These are phyloP conservation scores for Sphaerulina musiva DNA, from an alignment of 2,329 filamentous ascomycete genomes.

Conservation along the genomic window DNA sequence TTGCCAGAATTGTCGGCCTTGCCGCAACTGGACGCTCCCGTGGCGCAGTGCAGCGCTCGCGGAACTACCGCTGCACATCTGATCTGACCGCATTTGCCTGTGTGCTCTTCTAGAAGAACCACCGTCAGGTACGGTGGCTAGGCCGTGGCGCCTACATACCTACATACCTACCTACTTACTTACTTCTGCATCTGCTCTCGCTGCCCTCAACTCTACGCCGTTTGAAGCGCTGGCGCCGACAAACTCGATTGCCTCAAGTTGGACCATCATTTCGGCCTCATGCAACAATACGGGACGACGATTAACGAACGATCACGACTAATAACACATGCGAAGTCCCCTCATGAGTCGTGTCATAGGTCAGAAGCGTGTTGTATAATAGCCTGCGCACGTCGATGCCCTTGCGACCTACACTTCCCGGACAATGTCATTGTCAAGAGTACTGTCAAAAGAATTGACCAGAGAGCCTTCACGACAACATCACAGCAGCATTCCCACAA, in stretches of 20 bases:
- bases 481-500: constrained; percentile 23
- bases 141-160: background rate
- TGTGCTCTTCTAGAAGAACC: background rate
- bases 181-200: background rate
- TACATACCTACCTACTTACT: too few species aligned
- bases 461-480: constrained; percentile 7
- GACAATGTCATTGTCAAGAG: background rate
- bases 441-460: background rate
- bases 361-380: background rate
- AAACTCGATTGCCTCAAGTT: background rate
- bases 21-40: background rate
- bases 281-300: background rate
- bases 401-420: background rate
- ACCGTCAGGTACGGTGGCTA: background rate
- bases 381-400: background rate
- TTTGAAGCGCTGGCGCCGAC: constrained; percentile 8
- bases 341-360: background rate
- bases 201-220: background rate
- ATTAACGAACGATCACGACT: background rate
- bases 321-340: background rate
- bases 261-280: background rate
- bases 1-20: constrained; percentile 1
- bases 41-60: background rate
- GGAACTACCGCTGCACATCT: background rate
- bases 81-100: constrained; percentile 2